Percentiles rank a stretch among this genome's conserved stretches.
Evolutionary conservation across 169 alveolate species (phyloP).

Genomic region (Babesia bovis): DNA sequence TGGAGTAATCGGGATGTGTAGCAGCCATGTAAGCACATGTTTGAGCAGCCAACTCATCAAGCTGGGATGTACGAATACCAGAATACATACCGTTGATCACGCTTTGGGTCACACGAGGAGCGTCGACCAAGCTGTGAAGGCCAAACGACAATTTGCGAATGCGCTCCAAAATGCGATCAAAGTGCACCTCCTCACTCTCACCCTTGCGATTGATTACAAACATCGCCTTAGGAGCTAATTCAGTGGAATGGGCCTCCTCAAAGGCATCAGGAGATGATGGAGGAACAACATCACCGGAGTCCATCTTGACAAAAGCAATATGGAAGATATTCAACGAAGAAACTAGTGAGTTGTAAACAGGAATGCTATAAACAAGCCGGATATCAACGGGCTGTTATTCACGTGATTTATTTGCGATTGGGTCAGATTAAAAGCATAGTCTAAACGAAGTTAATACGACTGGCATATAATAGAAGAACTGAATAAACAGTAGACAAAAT

Average conservation of each 20-base stretch:
- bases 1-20: slow-evolving; percentile 95
- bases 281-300: background rate
- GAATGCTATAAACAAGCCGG: background rate
- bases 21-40: slow-evolving; percentile 99
- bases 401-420: too few species aligned
- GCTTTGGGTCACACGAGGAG: slow-evolving; percentile 86
- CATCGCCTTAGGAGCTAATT: slow-evolving; percentile 72
- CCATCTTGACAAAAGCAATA: too few species aligned
- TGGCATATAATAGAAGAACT: too few species aligned
- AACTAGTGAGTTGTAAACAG: too few species aligned
- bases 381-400: too few species aligned
- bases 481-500: too few species aligned
- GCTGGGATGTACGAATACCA: slow-evolving; percentile 90
- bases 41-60: slow-evolving; percentile 97
- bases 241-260: background rate
- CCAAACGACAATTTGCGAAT: slow-evolving; percentile 81
- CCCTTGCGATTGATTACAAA: slow-evolving; percentile 83
- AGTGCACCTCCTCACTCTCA: slow-evolving; percentile 81
- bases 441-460: too few species aligned
- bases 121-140: slow-evolving; percentile 84
- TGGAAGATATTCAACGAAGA: too few species aligned
- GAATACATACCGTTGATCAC: slow-evolving; percentile 90
- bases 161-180: slow-evolving; percentile 81
- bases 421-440: too few species aligned
- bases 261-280: background rate